phyloP scores from a whole-genome alignment of 768 basidiomycete species.

The Russula foetens region DNA sequence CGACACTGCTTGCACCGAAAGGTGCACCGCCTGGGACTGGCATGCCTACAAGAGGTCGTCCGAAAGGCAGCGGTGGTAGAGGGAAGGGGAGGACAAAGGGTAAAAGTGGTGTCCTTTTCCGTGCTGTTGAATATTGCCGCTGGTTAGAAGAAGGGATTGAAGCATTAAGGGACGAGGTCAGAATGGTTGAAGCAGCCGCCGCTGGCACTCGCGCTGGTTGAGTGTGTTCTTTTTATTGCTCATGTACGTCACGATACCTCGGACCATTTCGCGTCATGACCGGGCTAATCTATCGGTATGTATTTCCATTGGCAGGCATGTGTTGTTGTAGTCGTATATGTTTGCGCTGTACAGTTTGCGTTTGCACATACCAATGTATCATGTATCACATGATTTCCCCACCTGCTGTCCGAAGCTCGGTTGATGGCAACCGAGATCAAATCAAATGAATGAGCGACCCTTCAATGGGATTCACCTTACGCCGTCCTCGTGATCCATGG shows the following conservation, averaged over 20 bases:
- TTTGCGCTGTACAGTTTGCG: too few relatives aligned
- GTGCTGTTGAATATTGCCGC: constrained; percentile 75
- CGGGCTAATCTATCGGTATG: neutral
- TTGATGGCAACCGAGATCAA: neutral
- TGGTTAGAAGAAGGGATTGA: constrained; percentile 83
- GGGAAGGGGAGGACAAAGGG: constrained; percentile 64
- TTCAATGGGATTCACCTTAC: too few relatives aligned
- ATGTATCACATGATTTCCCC: constrained; percentile 3
- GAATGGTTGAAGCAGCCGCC: constrained; percentile 56
- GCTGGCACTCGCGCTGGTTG: constrained; percentile 40
- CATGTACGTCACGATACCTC: neutral
- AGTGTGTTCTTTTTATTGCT: neutral
- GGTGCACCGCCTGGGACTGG: constrained; percentile 56
- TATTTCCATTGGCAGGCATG: neutral
- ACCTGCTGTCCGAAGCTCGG: neutral
- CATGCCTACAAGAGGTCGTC: constrained; percentile 70
- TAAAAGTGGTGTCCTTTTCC: constrained; percentile 83
- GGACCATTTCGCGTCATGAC: neutral
- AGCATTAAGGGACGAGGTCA: constrained; percentile 60
- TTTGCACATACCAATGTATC: too few relatives aligned
- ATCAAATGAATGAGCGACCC: neutral
- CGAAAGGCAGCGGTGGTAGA: constrained; percentile 63
- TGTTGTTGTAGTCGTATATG: neutral
- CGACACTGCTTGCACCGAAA: constrained; percentile 71
- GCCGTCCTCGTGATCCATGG: neutral